Conservation (phyloP, 1,284 basidiomycete species). For the Naganishia sp. region DNA sequence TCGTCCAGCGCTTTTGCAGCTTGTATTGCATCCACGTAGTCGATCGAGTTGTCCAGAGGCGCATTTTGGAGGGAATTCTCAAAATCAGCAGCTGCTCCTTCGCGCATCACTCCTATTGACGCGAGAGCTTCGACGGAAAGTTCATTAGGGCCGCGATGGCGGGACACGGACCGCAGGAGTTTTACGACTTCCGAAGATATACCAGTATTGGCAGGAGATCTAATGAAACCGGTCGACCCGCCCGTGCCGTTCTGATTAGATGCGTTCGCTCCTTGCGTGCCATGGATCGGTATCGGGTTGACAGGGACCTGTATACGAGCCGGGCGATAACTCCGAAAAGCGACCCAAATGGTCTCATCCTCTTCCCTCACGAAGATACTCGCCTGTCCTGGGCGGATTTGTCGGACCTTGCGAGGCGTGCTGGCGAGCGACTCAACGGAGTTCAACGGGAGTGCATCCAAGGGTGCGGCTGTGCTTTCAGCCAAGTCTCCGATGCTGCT, state of each 20-base stretch:
- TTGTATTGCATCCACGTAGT: background rate
- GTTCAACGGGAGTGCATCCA: background rate
- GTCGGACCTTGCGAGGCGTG: background rate
- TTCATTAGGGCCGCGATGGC: background rate
- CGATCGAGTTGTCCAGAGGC: background rate
- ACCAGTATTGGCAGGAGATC: constrained; percentile 3
- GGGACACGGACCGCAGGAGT: background rate
- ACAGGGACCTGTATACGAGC: constrained; percentile 1
- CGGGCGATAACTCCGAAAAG: constrained; percentile 27
- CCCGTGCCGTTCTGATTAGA: background rate
- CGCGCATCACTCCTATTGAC: constrained; percentile 9
- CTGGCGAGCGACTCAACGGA: background rate
- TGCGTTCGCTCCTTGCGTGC: background rate
- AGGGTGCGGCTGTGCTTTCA: background rate
- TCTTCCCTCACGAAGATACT: constrained; percentile 17
- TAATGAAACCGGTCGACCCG: background rate
- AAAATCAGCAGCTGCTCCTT: background rate
- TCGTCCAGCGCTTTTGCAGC: background rate
- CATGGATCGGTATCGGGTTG: background rate
- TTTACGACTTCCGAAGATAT: constrained; percentile 1
- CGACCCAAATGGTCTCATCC: constrained; percentile 32
- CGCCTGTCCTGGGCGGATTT: constrained; percentile 30
- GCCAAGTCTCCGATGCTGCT: background rate
- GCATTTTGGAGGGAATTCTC: background rate
- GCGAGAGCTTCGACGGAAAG: constrained; percentile 1